Evolutionary conservation across 2,329 filamentous ascomycete species (phyloP).

Genomic region (Thelonectria discophora): DNA sequence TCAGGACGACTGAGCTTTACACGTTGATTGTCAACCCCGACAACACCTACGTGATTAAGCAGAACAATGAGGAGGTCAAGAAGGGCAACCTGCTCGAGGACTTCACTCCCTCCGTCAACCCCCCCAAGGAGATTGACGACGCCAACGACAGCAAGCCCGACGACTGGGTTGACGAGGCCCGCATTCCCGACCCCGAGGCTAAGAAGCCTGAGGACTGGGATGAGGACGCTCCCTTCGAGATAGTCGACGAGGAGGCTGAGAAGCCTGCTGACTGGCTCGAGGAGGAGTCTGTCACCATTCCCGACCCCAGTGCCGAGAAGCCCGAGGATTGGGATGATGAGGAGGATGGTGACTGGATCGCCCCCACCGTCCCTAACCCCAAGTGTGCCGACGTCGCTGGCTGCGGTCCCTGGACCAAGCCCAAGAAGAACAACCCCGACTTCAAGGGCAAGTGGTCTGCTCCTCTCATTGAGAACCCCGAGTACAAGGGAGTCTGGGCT

Average conservation of each 20-base stretch:
- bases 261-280: conserved; percentile 97
- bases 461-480: conserved; percentile 94
- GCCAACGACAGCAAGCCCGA: conserved; percentile 92
- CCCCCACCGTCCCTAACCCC: conserved; percentile 91
- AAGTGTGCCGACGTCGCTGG: conserved; percentile 94
- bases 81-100: conserved; percentile 92
- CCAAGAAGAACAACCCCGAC: conserved; percentile 90
- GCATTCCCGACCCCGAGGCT: conserved; percentile 90
- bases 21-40: conserved; percentile 96
- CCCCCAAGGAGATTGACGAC: conserved; percentile 93
- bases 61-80: conserved; percentile 89
- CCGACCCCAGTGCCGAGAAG: conserved; percentile 96
- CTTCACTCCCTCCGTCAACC: conserved; percentile 94
- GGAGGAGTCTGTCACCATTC: conserved; percentile 80
- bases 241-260: conserved; percentile 90
- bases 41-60: conserved; percentile 92
- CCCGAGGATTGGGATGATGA: conserved; percentile 99
- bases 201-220: conserved; percentile 99
- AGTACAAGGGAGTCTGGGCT: conserved; percentile 95
- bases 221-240: conserved; percentile 96
- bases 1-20: conserved; percentile 94
- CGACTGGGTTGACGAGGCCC: conserved; percentile 93
- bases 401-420: conserved; percentile 91
- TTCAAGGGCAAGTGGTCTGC: conserved; percentile 99
- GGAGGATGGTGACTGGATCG: conserved; percentile 97